Conservation (phyloP, 2,329 filamentous ascomycete species). For the Stagonosporopsis cucurbitacearum region DNA sequence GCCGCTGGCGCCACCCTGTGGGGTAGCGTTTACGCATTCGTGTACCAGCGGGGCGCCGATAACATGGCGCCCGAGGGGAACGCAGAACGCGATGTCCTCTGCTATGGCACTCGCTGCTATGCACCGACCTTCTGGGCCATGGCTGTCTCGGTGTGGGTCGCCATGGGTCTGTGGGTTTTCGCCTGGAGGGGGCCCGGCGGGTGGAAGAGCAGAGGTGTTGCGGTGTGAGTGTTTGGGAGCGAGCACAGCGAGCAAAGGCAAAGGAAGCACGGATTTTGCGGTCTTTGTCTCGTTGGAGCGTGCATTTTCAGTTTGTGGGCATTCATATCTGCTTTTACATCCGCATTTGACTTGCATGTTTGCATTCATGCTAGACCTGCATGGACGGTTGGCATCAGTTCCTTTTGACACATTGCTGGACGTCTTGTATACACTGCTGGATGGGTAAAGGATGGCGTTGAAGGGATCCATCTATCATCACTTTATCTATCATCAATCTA, state of each 20-base stretch:
- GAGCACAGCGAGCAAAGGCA: too few relatives aligned
- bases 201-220: slow-evolving; percentile 78
- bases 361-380: too few relatives aligned
- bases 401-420: too few relatives aligned
- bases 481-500: too few relatives aligned
- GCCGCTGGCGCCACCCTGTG: slow-evolving; percentile 87
- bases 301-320: neutral
- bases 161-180: slow-evolving; percentile 73
- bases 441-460: too few relatives aligned
- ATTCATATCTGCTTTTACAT: neutral
- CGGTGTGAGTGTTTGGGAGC: slow-evolving; percentile 62
- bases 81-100: slow-evolving; percentile 63
- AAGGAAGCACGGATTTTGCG: too few relatives aligned
- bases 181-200: slow-evolving; percentile 82
- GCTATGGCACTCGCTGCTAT: slow-evolving; percentile 84
- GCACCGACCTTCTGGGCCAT: slow-evolving; percentile 85
- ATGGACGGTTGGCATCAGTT: too few relatives aligned
- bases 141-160: slow-evolving; percentile 78
- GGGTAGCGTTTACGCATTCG: slow-evolving; percentile 84
- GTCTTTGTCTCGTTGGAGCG: neutral
- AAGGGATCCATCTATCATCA: too few relatives aligned
- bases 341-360: neutral
- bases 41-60: slow-evolving; percentile 73
- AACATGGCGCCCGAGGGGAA: slow-evolving; percentile 39
- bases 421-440: too few relatives aligned